These are phyloP conservation scores for Aspergillus hortae DNA, from an alignment of 2,329 filamentous ascomycete species.

Conservation along the genomic window DNA sequence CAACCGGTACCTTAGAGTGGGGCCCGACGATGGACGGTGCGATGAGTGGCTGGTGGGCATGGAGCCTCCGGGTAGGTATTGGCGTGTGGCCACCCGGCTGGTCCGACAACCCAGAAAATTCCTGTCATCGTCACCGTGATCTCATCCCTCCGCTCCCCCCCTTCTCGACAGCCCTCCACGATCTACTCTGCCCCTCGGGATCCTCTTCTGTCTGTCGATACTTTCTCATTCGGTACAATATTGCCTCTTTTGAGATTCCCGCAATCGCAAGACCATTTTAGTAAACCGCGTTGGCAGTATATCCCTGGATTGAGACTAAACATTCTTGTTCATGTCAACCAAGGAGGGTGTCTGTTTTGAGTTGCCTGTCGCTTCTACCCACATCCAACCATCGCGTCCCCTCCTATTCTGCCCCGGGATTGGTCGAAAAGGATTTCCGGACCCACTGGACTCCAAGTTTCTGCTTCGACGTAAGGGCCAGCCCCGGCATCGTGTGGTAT, in stretches of 20 bases:
- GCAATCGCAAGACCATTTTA: neutral
- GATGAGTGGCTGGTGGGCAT: slow-evolving; percentile 16
- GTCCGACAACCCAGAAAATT: slow-evolving; percentile 24
- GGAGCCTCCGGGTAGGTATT: slow-evolving; percentile 12
- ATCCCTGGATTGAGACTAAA: slow-evolving; percentile 6
- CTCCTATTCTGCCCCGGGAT: slow-evolving; percentile 15
- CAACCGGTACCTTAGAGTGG: neutral
- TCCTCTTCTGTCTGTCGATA: neutral
- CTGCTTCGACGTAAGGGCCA: slow-evolving; percentile 16
- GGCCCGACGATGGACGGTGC: neutral
- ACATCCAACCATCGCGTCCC: slow-evolving; percentile 9
- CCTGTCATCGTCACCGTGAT: slow-evolving; percentile 40
- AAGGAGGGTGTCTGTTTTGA: slow-evolving; percentile 6
- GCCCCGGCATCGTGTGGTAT: slow-evolving; percentile 10
- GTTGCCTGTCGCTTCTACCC: slow-evolving; percentile 12
- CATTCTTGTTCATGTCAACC: slow-evolving; percentile 6
- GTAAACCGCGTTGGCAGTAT: neutral
- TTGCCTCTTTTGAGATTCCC: neutral
- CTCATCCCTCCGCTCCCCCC: slow-evolving; percentile 22
- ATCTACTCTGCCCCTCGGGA: neutral
- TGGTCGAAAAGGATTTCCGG: slow-evolving; percentile 18
- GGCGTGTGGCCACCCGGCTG: slow-evolving; percentile 20
- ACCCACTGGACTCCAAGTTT: slow-evolving; percentile 22
- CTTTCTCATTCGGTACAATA: no score
- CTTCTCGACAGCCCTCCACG: neutral